Evolutionary conservation across 768 basidiomycete species (phyloP).

Genomic region (Pleurotus pulmonarius): DNA sequence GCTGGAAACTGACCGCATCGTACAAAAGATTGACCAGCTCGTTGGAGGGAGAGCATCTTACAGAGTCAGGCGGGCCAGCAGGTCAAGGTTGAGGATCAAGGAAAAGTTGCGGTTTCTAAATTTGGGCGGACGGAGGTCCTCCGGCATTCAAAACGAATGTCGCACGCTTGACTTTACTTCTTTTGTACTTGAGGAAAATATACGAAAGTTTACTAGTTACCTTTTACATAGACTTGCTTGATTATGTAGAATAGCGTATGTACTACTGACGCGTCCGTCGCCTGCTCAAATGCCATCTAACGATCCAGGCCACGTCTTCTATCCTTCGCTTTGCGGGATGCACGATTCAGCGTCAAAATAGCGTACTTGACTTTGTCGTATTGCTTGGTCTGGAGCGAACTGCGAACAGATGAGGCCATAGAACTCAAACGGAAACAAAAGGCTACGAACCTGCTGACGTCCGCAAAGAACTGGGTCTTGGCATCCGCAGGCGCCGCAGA

Average conservation of each 20-base stretch:
- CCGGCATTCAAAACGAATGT: not conserved
- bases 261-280: not conserved
- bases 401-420: conserved; percentile 22
- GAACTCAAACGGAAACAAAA: not conserved
- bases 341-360: conserved; percentile 64
- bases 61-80: not conserved
- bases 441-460: conserved; percentile 65
- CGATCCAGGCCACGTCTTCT: conserved; percentile 45
- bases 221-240: too few relatives aligned
- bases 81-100: not conserved
- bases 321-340: conserved; percentile 71
- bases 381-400: conserved; percentile 61
- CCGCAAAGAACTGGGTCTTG: conserved; percentile 69
- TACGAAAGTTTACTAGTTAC: too few relatives aligned
- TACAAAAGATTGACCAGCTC: conserved; percentile 54
- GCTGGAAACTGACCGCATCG: conserved; percentile 39
- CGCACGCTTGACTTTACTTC: not conserved
- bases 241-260: conserved; percentile 4
- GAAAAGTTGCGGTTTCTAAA: not conserved
- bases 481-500: conserved; percentile 57
- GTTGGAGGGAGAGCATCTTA: conserved; percentile 31
- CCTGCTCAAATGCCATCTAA: conserved; percentile 13
- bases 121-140: not conserved
- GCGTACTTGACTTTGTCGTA: conserved; percentile 83
- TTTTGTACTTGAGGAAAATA: too few relatives aligned